Evolutionary conservation across 352 stramenopile genomes (phyloP).

Genomic region (Pythium oligandrum): DNA sequence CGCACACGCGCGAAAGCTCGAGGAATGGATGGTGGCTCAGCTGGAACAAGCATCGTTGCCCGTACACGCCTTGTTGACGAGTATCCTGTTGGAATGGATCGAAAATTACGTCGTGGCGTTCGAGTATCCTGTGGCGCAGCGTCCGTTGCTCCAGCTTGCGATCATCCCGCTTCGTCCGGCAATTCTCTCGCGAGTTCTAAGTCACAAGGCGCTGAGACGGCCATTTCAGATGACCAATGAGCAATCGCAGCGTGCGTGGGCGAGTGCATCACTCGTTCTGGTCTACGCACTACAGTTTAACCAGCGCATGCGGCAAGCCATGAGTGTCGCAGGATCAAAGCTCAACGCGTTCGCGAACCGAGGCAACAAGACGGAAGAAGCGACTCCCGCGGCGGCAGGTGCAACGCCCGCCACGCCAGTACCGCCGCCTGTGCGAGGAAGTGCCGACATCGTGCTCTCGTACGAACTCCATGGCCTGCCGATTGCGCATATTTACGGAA

Average conservation of each 20-base stretch:
- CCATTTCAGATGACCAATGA: constrained; percentile 9
- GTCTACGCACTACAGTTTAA: constrained; percentile 69
- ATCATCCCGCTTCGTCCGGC: constrained; percentile 44
- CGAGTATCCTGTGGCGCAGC: constrained; percentile 58
- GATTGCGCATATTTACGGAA: constrained; percentile 25
- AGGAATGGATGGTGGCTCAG: constrained; percentile 44
- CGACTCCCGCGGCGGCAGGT: not conserved
- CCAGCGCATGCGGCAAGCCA: constrained; percentile 49
- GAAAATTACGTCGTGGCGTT: constrained; percentile 78
- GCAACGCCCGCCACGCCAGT: not conserved
- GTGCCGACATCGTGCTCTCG: constrained; percentile 42
- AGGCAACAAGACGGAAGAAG: constrained; percentile 6
- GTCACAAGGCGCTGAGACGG: not conserved
- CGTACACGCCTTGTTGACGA: constrained; percentile 49
- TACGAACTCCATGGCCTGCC: constrained; percentile 45
- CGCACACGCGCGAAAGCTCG: constrained; percentile 34
- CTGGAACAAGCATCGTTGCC: constrained; percentile 39
- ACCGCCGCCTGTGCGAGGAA: constrained; percentile 9
- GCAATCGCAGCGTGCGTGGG: constrained; percentile 29
- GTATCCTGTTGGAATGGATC: constrained; percentile 58
- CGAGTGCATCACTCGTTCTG: constrained; percentile 35
- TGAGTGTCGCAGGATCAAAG: constrained; percentile 48
- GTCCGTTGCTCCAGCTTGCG: constrained; percentile 48
- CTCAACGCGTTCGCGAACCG: constrained; percentile 32
- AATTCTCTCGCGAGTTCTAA: constrained; percentile 6